Percentiles rank a stretch among this genome's conserved stretches.
Evolutionary conservation across 345 rosid species (phyloP).

Genomic region (Camelina neglecta): DNA sequence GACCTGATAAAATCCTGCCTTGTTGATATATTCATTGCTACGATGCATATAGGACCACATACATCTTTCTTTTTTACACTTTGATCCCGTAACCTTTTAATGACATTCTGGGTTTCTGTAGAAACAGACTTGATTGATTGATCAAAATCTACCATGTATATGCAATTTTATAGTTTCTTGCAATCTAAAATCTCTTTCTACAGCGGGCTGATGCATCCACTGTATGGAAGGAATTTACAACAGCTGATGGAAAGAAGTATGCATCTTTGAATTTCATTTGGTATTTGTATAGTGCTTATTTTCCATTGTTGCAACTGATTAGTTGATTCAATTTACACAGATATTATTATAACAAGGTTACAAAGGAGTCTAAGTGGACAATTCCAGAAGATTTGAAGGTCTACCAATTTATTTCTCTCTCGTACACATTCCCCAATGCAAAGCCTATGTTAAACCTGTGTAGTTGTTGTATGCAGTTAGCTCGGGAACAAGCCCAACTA

Average conservation of each 20-base stretch:
- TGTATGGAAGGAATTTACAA: constrained; percentile 98
- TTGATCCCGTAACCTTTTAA: background rate
- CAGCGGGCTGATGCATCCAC: constrained; percentile 99
- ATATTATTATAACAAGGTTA: constrained; percentile 91
- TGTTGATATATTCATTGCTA: no score
- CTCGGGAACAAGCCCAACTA: constrained; percentile 86
- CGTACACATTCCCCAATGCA: background rate
- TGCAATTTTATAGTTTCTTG: constrained; percentile 23
- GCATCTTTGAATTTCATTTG: constrained; percentile 36
- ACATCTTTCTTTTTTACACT: no score
- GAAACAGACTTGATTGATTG: constrained; percentile 2
- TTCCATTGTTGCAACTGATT: constrained; percentile 22
- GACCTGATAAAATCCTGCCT: no score
- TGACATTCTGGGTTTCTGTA: constrained; percentile 23
- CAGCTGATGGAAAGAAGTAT: constrained; percentile 86
- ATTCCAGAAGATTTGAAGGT: constrained; percentile 97
- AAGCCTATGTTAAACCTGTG: constrained; percentile 34
- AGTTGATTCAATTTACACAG: constrained; percentile 49
- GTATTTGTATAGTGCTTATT: constrained; percentile 26
- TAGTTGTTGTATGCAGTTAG: constrained; percentile 64
- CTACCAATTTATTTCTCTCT: constrained; percentile 38
- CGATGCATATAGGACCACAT: no score
- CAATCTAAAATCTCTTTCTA: constrained; percentile 37
- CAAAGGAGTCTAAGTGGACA: constrained; percentile 96
- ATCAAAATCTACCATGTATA: constrained; percentile 14